These are phyloP conservation scores for Aspergillus panamensis DNA, from an alignment of 495 filamentous ascomycete genomes.

Conservation along the genomic window DNA sequence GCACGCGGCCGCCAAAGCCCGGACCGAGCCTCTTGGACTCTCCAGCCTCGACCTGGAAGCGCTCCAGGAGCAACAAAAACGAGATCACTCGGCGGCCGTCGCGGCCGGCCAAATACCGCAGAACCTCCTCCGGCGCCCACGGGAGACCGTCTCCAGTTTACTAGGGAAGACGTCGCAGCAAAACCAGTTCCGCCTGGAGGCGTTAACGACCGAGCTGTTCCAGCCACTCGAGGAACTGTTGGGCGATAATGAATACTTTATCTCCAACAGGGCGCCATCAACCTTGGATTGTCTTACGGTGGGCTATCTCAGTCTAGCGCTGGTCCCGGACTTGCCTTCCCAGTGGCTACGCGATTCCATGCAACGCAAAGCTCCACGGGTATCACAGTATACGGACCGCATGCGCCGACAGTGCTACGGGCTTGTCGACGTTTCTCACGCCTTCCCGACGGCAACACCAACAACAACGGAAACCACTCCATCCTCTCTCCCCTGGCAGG, in stretches of 20 bases:
- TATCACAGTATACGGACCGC: conserved; percentile 54
- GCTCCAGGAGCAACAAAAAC: conserved; percentile 42
- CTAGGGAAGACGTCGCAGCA: conserved; percentile 39
- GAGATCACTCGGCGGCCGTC: conserved; percentile 42
- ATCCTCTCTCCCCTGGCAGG: conserved; percentile 37
- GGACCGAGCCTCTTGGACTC: conserved; percentile 73
- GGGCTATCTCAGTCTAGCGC: conserved; percentile 72
- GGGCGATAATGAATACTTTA: conserved; percentile 51
- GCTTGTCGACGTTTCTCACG: conserved; percentile 27
- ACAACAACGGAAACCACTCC: background rate
- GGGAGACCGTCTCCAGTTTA: conserved; percentile 39
- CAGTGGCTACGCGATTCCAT: conserved; percentile 67
- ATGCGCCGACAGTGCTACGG: conserved; percentile 44
- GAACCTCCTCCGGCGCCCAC: conserved; percentile 39
- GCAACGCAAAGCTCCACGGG: conserved; percentile 47
- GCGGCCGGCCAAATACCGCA: conserved; percentile 42
- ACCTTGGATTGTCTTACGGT: conserved; percentile 73
- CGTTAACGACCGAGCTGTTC: conserved; percentile 64
- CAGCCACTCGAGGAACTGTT: conserved; percentile 64
- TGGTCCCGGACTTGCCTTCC: conserved; percentile 66
- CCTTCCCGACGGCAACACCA: conserved; percentile 16
- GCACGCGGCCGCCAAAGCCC: conserved; percentile 61
- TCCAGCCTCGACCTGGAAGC: conserved; percentile 60
- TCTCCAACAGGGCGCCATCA: conserved; percentile 49
- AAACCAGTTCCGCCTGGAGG: conserved; percentile 64